These are phyloP conservation scores for Chrysanthemum lavandulifolium DNA, from an alignment of 129 eudicot species.

Conservation along the genomic window DNA sequence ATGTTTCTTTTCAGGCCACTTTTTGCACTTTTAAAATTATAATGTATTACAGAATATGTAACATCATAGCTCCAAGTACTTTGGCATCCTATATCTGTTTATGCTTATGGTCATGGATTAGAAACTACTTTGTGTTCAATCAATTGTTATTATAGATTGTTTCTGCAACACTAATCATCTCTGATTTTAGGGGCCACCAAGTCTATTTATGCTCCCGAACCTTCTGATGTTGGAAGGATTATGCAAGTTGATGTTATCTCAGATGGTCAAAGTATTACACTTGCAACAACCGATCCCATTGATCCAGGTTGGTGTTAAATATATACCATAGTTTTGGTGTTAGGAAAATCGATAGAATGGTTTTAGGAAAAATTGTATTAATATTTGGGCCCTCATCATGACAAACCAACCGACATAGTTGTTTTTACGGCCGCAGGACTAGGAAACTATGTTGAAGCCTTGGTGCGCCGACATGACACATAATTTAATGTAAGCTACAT, in stretches of 20 bases:
- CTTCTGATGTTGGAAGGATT: constrained; percentile 81
- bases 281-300: constrained; percentile 72
- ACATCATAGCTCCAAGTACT: not conserved
- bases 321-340: not conserved
- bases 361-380: too few relatives aligned
- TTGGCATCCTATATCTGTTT: not conserved
- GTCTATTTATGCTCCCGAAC: constrained; percentile 91
- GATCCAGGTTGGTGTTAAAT: constrained; percentile 68
- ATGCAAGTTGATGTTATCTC: constrained; percentile 66
- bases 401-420: not conserved
- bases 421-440: constrained; percentile 80
- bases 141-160: not conserved
- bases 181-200: constrained; percentile 74
- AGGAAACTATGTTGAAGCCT: constrained; percentile 97
- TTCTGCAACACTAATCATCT: not conserved
- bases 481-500: constrained; percentile 69
- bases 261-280: constrained; percentile 46
- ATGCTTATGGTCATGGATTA: constrained; percentile 7
- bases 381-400: too few relatives aligned
- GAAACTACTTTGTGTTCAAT: not conserved
- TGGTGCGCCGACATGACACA: constrained; percentile 86
- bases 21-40: not conserved
- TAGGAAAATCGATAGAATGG: not conserved
- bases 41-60: not conserved
- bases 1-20: not conserved